Base-by-base conservation (phyloP, 2,329 filamentous ascomycete species). In the Calonectria crousiana region DNA sequence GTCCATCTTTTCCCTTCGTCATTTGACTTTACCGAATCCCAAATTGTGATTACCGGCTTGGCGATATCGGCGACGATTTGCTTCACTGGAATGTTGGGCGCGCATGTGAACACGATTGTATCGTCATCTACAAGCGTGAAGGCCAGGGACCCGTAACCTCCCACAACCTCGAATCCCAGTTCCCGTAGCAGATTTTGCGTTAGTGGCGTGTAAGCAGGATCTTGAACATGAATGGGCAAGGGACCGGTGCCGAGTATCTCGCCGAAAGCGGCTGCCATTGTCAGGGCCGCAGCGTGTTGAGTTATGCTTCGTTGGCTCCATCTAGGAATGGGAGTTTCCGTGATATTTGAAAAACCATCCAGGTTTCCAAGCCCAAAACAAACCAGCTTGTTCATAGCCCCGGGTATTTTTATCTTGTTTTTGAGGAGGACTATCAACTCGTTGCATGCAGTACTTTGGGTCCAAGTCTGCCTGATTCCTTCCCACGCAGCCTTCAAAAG, bases 31-130 rank as follows among this genome's bases (percentile, higher is more conserved):
- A 67, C 38, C 16, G 18, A 6, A 23, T 75, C 52, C 77, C 72
- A 77, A 20, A 79, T 66, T 34, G 77, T 75, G 8, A 72, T 47
- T 11, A 69, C 69, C 9, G 78, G 77, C 6, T 70, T 70, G 4
- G 78, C 74, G 56, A 79, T 70, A 11, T 80, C 78, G 10, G 77
- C 72, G 2, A 78, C 60, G 8, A 80, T 69, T 20, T 80, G 78
- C 65, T 76, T 77, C 20, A 80, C 65, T 2, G 77, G 76, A 13
- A 74, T 32, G 13, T 58, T 49, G 10, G 75, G 73, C 32, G 26
- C 44, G 8, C 68, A 67, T 2, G 67, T 64, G 6, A 80, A 69
- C 1, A 79, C 77, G 2, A 76, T 11, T 13, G 72, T 71, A 14
- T 64, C 38, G 3, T 77, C 76, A n/a, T 79, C 77, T 3, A 77